Evolutionary conservation across 2,329 filamentous ascomycete genomes (phyloP), one percentile per base, ranked within the genome.

Genomic region (Fusarium multiceps): DNA sequence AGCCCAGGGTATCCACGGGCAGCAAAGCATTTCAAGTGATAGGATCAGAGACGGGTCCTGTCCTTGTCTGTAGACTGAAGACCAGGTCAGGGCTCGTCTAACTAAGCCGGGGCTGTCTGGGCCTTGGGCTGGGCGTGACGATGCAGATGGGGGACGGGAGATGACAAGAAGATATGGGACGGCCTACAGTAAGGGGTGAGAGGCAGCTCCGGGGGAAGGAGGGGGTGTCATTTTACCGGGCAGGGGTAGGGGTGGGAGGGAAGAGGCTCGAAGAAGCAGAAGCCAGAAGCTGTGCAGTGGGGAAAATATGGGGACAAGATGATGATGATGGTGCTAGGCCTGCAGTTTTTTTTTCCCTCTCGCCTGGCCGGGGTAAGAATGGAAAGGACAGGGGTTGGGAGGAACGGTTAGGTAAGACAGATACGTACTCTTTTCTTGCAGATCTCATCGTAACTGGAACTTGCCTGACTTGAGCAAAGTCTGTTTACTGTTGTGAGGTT

Each of bases 81-180:
- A 48, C 50, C 21, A 50, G 58, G 58, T 25, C 42, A 63, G 47
- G 59, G 41, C 57, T 63, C 40, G 59, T 63, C 32, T 25, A 51
- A 51, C 43, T 62, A 62, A 54, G 47, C 48, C 30, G 48, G 57
- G 47, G 55, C 53, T 55, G 65, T 51, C 48, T 51, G 48, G 23
- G 18, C 32, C 32, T 66, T 51, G 32, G 48, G 18, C 64, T 66
- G 64, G 56, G 48, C 37, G 60, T 66, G 68, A 63, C 46, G 68
- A 69, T 69, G 60, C 48, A 55, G 68, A 69, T 63, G 57, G 69
- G 59, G 66, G 63, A 57, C 64, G 63, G 65, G 68, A 70, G 71
- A 67, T 74, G 67, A 72, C 71, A 74, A 72, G 59, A 62, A 53
- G 62, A 55, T 55, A 59, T 74, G 71, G 70, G 47, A 40, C 66